Evolutionary conservation across 768 basidiomycete species (phyloP).

Genomic region (Kwoniella botswanensis): DNA sequence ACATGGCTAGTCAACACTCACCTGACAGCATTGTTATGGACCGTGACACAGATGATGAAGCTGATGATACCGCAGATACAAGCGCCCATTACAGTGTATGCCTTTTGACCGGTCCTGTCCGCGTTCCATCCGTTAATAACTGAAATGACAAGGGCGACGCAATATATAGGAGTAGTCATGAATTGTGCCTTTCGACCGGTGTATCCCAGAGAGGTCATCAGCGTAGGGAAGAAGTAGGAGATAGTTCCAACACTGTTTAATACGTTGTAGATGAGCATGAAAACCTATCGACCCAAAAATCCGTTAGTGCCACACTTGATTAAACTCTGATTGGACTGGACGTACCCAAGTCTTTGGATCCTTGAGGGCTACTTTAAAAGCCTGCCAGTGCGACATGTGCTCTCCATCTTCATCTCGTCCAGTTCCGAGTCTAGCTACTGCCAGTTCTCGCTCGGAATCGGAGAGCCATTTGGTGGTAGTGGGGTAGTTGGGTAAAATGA

Average conservation of each 20-base stretch:
- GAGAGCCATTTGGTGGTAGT: slow-evolving; percentile 51
- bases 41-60: slow-evolving; percentile 51
- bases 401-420: slow-evolving; percentile 27
- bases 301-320: background rate
- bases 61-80: slow-evolving; percentile 30
- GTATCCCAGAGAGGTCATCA: slow-evolving; percentile 51
- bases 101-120: slow-evolving; percentile 51
- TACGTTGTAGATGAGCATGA: slow-evolving; percentile 49
- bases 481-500: slow-evolving; percentile 55
- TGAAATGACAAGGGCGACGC: slow-evolving; percentile 50
- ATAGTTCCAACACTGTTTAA: slow-evolving; percentile 51
- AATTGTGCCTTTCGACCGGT: slow-evolving; percentile 48
- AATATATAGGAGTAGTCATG: slow-evolving; percentile 57
- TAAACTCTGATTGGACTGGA: background rate
- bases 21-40: slow-evolving; percentile 40
- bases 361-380: slow-evolving; percentile 47
- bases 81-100: slow-evolving; percentile 47
- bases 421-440: slow-evolving; percentile 34
- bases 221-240: slow-evolving; percentile 57
- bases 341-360: slow-evolving; percentile 54
- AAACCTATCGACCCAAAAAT: slow-evolving; percentile 23
- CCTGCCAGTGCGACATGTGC: slow-evolving; percentile 45
- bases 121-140: slow-evolving; percentile 43
- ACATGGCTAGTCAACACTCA: slow-evolving; percentile 1
- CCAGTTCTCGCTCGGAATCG: slow-evolving; percentile 43